These are phyloP conservation scores for Phytopythium montanum DNA, from an alignment of 352 stramenopile species.

Conservation along the genomic window DNA sequence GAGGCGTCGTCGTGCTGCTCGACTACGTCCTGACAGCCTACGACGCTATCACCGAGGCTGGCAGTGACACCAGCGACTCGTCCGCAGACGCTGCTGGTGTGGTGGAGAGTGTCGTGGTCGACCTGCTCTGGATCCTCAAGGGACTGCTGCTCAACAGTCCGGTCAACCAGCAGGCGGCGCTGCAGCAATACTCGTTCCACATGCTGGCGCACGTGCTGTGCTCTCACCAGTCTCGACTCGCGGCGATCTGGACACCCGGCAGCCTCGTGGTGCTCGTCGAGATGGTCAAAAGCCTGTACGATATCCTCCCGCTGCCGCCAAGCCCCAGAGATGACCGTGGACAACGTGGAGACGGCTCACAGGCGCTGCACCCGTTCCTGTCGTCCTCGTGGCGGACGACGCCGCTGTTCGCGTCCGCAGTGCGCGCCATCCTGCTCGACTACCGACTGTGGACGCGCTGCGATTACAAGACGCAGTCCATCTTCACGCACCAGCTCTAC, in stretches of 20 bases:
- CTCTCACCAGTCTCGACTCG: slow-evolving; percentile 32
- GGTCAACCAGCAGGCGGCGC: slow-evolving; percentile 46
- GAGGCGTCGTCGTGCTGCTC: slow-evolving; percentile 47
- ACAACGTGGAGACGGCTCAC: not conserved
- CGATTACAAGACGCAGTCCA: slow-evolving; percentile 75
- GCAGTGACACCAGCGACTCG: not conserved
- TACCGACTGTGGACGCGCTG: slow-evolving; percentile 59
- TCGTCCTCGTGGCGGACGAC: slow-evolving; percentile 69
- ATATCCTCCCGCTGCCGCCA: slow-evolving; percentile 35
- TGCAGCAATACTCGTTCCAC: slow-evolving; percentile 67
- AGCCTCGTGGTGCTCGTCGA: slow-evolving; percentile 70
- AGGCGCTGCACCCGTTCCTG: slow-evolving; percentile 52
- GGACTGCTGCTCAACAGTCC: slow-evolving; percentile 54
- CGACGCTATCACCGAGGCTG: slow-evolving; percentile 21
- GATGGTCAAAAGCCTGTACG: slow-evolving; percentile 49
- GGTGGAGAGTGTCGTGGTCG: slow-evolving; percentile 48
- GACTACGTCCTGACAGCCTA: slow-evolving; percentile 62
- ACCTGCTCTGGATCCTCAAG: slow-evolving; percentile 69
- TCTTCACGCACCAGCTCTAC: slow-evolving; percentile 80
- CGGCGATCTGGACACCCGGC: slow-evolving; percentile 52
- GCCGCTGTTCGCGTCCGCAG: slow-evolving; percentile 62
- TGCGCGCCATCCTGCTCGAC: slow-evolving; percentile 66
- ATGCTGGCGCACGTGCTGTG: slow-evolving; percentile 57
- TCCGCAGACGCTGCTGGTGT: slow-evolving; percentile 14
- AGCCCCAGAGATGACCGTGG: slow-evolving; percentile 14